Evolutionary conservation across 2,329 filamentous ascomycete genomes (phyloP).

Genomic region (Colletotrichum paranaense): DNA sequence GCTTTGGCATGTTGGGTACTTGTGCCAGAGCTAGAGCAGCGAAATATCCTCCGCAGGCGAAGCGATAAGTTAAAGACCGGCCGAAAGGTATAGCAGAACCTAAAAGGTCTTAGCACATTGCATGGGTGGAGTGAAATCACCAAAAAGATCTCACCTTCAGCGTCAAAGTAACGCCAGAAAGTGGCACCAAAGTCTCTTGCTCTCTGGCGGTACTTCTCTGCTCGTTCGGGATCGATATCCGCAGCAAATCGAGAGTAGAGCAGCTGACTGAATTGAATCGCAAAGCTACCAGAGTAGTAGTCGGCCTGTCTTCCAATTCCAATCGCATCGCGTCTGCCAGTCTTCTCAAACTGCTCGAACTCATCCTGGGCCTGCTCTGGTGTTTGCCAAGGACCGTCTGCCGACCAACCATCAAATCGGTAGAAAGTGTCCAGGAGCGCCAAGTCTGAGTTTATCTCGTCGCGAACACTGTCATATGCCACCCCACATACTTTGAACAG

Average conservation of each 20-base stretch:
- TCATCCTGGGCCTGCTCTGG: slow-evolving; percentile 37
- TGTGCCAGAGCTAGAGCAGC: slow-evolving; percentile 56
- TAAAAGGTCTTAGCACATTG: slow-evolving; percentile 37
- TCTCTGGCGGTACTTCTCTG: slow-evolving; percentile 48
- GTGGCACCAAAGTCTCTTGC: slow-evolving; percentile 53
- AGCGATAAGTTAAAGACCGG: slow-evolving; percentile 61
- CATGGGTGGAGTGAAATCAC: fast-evolving
- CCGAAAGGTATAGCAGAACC: slow-evolving; percentile 64
- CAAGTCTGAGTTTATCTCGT: slow-evolving; percentile 54
- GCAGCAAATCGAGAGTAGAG: slow-evolving; percentile 56
- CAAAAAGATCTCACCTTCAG: slow-evolving; percentile 45
- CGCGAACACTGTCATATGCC: slow-evolving; percentile 45
- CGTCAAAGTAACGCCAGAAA: slow-evolving; percentile 62
- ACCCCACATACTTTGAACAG: slow-evolving; percentile 54
- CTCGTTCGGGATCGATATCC: slow-evolving; percentile 52
- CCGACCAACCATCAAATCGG: slow-evolving; percentile 57
- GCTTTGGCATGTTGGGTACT: slow-evolving; percentile 48
- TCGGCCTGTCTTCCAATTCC: slow-evolving; percentile 54
- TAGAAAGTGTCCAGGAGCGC: slow-evolving; percentile 58
- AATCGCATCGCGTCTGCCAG: slow-evolving; percentile 38
- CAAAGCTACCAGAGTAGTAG: slow-evolving; percentile 66
- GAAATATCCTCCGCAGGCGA: slow-evolving; percentile 61
- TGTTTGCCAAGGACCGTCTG: slow-evolving; percentile 56
- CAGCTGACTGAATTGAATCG: slow-evolving; percentile 63
- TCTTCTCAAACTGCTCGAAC: slow-evolving; percentile 25